Evolutionary conservation across 2,329 filamentous ascomycete species (phyloP).

Genomic region (Epichloe aotearoae): DNA sequence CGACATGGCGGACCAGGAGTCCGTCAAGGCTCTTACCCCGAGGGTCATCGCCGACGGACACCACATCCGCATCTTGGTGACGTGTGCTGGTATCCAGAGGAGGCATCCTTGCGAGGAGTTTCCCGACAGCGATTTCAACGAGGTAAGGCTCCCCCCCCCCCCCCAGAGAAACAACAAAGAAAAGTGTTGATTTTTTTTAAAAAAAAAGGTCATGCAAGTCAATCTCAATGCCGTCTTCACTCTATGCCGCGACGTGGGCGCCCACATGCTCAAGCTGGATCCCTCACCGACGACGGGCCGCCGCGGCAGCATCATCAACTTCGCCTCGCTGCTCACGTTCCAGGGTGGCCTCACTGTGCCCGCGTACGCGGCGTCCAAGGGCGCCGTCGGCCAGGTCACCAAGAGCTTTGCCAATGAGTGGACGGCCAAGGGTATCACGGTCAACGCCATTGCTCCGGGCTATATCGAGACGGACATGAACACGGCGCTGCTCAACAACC

Average conservation of each 20-base stretch:
- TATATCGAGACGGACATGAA: conserved; percentile 97
- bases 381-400: conserved; percentile 71
- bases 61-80: conserved; percentile 65
- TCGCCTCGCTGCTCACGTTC: conserved; percentile 68
- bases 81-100: conserved; percentile 77
- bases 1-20: conserved; percentile 49
- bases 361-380: conserved; percentile 77
- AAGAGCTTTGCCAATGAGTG: conserved; percentile 82
- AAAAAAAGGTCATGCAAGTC: conserved; percentile 57
- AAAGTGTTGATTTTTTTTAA: not conserved
- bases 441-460: conserved; percentile 81
- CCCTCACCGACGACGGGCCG: conserved; percentile 36
- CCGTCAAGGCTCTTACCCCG: conserved; percentile 48
- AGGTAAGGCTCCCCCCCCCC: conserved; percentile 25
- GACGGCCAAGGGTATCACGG: conserved; percentile 63
- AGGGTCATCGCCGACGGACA: conserved; percentile 48
- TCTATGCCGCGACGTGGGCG: conserved; percentile 62
- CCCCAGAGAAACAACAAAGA: not conserved
- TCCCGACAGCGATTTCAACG: conserved; percentile 63
- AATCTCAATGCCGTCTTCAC: conserved; percentile 76
- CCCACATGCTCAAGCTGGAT: conserved; percentile 56
- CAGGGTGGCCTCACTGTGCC: conserved; percentile 82
- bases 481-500: conserved; percentile 61
- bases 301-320: conserved; percentile 67
- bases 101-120: conserved; percentile 65